These are phyloP conservation scores for Ilex paraguariensis DNA, from an alignment of 305 asterid species.

Conservation along the genomic window DNA sequence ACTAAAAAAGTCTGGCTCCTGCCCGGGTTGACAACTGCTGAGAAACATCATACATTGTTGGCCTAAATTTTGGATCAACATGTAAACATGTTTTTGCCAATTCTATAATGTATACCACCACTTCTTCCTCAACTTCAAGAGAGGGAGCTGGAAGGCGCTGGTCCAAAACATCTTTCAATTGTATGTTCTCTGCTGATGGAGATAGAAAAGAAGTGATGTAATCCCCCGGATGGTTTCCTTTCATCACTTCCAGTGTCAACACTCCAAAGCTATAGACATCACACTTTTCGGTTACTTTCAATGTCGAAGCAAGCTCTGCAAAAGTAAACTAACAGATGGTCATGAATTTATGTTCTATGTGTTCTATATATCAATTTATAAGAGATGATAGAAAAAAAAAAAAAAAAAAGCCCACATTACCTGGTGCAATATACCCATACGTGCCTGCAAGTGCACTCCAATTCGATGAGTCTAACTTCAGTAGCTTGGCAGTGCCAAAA, in stretches of 20 bases:
- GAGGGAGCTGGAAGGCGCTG: constrained; percentile 9
- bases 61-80: constrained; percentile 16
- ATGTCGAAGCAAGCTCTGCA: constrained; percentile 24
- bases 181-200: background rate
- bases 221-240: constrained; percentile 16
- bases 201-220: background rate
- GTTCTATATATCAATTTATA: no score
- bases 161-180: constrained; percentile 9
- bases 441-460: constrained; percentile 32
- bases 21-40: background rate
- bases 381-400: background rate
- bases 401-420: background rate
- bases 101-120: constrained; percentile 5
- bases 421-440: constrained; percentile 37
- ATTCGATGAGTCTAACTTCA: constrained; percentile 26
- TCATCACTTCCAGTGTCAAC: constrained; percentile 17
- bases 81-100: constrained; percentile 14
- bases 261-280: constrained; percentile 24
- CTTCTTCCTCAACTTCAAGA: constrained; percentile 11
- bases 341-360: background rate
- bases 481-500: constrained; percentile 32
- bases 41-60: constrained; percentile 11
- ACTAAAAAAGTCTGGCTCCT: no score
- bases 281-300: constrained; percentile 17
- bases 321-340: background rate